Conservation (phyloP, 805 yeast species). For the Yarrowia sp. region DNA sequence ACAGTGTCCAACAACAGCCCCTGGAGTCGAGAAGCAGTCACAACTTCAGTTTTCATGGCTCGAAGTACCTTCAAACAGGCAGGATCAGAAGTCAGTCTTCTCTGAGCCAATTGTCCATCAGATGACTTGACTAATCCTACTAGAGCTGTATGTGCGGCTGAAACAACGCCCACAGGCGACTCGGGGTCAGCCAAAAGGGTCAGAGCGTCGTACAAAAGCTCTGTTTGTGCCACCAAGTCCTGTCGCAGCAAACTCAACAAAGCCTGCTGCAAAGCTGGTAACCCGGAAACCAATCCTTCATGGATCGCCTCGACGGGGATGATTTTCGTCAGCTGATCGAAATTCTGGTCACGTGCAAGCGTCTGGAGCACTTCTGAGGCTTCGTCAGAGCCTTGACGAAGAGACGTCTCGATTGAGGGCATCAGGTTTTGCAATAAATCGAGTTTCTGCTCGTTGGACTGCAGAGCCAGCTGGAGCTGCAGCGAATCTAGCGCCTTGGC, state of each 20-base stretch:
- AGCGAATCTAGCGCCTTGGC: slow-evolving; percentile 24
- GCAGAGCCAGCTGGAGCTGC: slow-evolving; percentile 29
- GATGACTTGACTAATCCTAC: neutral
- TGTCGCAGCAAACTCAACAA: slow-evolving; percentile 6
- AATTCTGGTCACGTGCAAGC: slow-evolving; percentile 12
- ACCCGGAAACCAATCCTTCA: slow-evolving; percentile 7
- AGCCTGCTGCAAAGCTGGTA: slow-evolving; percentile 5
- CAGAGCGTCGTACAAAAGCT: slow-evolving; percentile 12
- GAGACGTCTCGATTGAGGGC: slow-evolving; percentile 2
- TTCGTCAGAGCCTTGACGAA: slow-evolving; percentile 9
- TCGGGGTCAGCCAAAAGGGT: slow-evolving; percentile 17
- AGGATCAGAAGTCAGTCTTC: slow-evolving; percentile 16
- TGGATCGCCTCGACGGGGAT: slow-evolving; percentile 22
- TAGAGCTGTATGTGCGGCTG: slow-evolving; percentile 22
- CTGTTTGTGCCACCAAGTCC: slow-evolving; percentile 25
- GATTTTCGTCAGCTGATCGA: slow-evolving; percentile 5
- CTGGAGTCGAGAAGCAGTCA: slow-evolving; percentile 22
- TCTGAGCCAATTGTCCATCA: slow-evolving; percentile 10
- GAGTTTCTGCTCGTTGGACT: slow-evolving; percentile 4
- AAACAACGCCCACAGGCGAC: slow-evolving; percentile 20
- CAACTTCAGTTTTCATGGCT: slow-evolving; percentile 29
- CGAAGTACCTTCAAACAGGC: slow-evolving; percentile 1
- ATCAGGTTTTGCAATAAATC: neutral
- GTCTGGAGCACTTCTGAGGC: slow-evolving; percentile 16
- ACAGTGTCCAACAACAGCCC: neutral